A percentile compares a stretch with the other conserved stretches of the same genome.
Evolutionary conservation across 2,329 filamentous ascomycete species (phyloP).

Genomic region (Periconia macrospinosa): DNA sequence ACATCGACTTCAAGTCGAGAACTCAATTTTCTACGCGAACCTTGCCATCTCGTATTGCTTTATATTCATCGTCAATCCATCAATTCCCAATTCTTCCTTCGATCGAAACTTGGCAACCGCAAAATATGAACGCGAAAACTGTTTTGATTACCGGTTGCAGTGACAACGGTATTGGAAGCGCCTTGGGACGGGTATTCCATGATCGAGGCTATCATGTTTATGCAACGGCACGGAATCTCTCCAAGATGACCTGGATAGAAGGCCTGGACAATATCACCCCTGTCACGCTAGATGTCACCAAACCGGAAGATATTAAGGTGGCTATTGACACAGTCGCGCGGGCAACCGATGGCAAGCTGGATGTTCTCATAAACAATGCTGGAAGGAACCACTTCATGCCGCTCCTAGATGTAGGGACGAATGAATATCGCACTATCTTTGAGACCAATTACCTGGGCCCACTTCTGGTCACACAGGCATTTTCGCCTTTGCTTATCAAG

Average conservation of each 20-base stretch:
- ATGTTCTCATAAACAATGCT: conserved; percentile 48
- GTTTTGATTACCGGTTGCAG: conserved; percentile 30
- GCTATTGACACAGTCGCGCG: conserved; percentile 1
- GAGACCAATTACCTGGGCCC: conserved; percentile 33
- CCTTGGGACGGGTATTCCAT: conserved; percentile 44
- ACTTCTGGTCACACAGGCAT: too few species aligned
- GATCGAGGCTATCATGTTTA: conserved; percentile 44
- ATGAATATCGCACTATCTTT: conserved; percentile 11
- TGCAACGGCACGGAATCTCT: conserved; percentile 44
- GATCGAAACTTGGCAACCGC: too few species aligned
- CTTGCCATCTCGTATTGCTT: too few species aligned
- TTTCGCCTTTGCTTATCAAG: too few species aligned
- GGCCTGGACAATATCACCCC: conserved; percentile 21
- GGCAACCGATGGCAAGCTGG: conserved; percentile 11
- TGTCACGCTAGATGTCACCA: conserved; percentile 12
- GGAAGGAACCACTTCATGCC: conserved; percentile 38
- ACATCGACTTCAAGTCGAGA: too few species aligned
- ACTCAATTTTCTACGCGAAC: too few species aligned
- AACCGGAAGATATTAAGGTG: conserved; percentile 2
- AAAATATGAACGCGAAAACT: conserved; percentile 8
- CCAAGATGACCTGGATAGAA: conserved; percentile 33
- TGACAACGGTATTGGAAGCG: conserved; percentile 45
- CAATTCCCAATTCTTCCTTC: too few species aligned
- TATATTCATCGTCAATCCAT: too few species aligned
- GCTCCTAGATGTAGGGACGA: conserved; percentile 24